A percentile compares a stretch with the other conserved stretches of the same genome.
Conservation (phyloP, 1,284 basidiomycete genomes). For the Naganishia sp. region DNA sequence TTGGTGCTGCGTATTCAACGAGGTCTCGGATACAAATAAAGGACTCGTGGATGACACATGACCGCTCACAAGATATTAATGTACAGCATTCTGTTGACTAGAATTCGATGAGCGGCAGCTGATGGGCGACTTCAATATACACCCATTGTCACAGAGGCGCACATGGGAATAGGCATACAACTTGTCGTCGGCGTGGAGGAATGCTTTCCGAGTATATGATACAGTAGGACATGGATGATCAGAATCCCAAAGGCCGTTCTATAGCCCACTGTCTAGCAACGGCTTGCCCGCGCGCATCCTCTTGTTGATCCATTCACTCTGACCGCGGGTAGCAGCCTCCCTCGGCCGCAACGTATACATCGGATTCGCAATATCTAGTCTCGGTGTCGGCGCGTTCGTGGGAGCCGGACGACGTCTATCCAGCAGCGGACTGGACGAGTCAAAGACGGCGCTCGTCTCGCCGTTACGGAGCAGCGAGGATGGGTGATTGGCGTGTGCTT, state of each 20-base stretch:
- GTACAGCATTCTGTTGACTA: background rate
- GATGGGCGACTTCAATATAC: no score
- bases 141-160: no score
- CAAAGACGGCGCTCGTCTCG: background rate
- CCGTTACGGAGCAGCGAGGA: background rate
- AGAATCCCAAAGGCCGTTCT: background rate
- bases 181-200: no score
- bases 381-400: background rate
- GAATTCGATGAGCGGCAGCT: background rate
- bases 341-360: conserved; percentile 22
- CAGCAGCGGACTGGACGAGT: conserved; percentile 19
- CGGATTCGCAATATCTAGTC: conserved; percentile 24
- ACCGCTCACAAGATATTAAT: background rate
- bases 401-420: conserved; percentile 1
- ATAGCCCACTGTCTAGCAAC: conserved; percentile 20
- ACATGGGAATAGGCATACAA: no score
- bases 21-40: conserved; percentile 4
- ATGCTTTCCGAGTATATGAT: background rate
- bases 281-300: conserved; percentile 2
- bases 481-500: background rate
- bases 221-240: background rate
- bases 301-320: conserved; percentile 11
- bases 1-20: no score
- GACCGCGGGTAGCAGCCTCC: background rate
- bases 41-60: background rate